phyloP scores from a whole-genome alignment of 1,284 basidiomycete species.

The Leccinum pachyderme region DNA sequence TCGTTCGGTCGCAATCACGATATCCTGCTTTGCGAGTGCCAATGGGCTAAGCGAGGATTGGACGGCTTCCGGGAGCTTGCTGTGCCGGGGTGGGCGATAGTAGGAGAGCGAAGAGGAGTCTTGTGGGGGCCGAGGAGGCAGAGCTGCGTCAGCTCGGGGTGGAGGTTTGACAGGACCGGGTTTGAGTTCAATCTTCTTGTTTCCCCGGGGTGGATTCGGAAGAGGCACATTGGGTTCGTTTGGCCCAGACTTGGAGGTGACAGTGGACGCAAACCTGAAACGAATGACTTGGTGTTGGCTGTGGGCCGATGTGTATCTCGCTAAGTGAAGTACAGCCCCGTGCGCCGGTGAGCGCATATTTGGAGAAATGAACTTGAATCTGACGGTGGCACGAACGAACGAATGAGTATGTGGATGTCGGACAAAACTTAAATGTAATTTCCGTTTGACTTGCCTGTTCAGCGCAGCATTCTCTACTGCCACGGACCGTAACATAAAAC shows the following conservation, averaged over 20 bases:
- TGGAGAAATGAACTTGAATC: conserved; percentile 20
- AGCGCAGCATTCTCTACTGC: conserved; percentile 28
- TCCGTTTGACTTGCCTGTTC: conserved; percentile 24
- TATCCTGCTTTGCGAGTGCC: conserved; percentile 58
- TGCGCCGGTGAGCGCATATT: not conserved
- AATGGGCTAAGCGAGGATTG: conserved; percentile 32
- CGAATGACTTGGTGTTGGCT: not conserved
- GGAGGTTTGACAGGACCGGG: conserved; percentile 61
- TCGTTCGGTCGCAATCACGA: conserved; percentile 60
- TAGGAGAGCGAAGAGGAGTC: conserved; percentile 12
- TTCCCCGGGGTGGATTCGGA: conserved; percentile 41
- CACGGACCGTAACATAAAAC: conserved; percentile 32
- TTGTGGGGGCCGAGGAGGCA: conserved; percentile 9
- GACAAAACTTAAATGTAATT: not conserved
- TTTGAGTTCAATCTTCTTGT: conserved; percentile 59
- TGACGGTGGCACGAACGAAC: conserved; percentile 10
- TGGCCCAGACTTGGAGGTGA: conserved; percentile 26
- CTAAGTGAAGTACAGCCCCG: conserved; percentile 1
- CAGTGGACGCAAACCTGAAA: conserved; percentile 27
- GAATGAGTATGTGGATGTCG: not conserved
- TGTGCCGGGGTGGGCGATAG: conserved; percentile 32
- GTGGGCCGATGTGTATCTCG: conserved; percentile 1
- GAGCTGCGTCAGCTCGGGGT: conserved; percentile 17
- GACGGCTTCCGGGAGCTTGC: conserved; percentile 21
- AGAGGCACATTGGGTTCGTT: conserved; percentile 20